Percentiles rank a stretch among this genome's conserved stretches.
These are phyloP conservation scores for Solanum clarkiae DNA, from an alignment of 257 asterid species.

Conservation along the genomic window DNA sequence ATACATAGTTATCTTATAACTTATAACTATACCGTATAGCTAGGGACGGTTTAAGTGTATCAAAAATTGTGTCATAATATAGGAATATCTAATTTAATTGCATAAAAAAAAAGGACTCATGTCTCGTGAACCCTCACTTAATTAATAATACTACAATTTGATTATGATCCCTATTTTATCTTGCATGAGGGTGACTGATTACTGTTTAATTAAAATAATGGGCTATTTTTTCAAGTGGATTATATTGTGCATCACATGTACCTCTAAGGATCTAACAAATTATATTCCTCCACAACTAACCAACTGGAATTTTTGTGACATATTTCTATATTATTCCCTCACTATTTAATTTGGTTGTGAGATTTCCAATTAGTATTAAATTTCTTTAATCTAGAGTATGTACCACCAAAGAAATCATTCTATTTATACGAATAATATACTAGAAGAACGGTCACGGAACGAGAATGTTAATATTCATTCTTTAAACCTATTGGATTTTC, in stretches of 20 bases:
- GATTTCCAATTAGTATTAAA: neutral
- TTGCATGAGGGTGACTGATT: neutral
- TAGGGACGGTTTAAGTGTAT: no score
- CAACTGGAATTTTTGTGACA: neutral
- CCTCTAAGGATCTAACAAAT: neutral
- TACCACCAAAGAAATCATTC: neutral
- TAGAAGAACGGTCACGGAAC: neutral
- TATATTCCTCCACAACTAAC: neutral
- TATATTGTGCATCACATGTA: neutral
- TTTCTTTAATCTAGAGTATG: neutral
- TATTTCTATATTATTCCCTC: neutral
- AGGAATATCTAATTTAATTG: neutral
- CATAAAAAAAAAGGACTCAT: neutral
- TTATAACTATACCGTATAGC: no score
- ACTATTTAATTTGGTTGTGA: neutral
- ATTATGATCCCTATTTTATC: neutral
- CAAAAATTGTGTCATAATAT: no score
- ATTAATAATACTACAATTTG: neutral
- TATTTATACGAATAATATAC: neutral
- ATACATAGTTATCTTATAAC: no score
- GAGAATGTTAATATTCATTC: neutral
- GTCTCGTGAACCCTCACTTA: neutral
- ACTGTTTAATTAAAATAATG: neutral
- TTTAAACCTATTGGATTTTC: neutral
- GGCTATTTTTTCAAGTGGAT: neutral